Evolutionary conservation across 805 yeast species (phyloP).

Genomic region (Lipomyces starkeyi): DNA sequence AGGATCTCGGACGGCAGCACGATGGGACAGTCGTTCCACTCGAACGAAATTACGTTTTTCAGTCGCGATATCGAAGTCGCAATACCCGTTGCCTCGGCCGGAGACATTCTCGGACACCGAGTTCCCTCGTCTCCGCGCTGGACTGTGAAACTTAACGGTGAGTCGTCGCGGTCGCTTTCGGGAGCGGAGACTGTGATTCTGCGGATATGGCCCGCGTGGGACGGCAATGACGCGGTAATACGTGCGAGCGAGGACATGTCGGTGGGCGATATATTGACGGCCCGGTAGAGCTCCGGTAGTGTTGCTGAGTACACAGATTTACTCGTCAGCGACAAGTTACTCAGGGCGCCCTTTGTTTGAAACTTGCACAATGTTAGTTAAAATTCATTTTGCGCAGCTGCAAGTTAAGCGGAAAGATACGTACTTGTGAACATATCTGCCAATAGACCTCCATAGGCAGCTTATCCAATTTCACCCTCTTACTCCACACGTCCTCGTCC

Average conservation of each 20-base stretch:
- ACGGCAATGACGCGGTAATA: constrained; percentile 10
- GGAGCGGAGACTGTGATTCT: constrained; percentile 9
- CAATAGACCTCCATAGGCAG: constrained; percentile 34
- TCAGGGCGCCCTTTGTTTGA: constrained; percentile 17
- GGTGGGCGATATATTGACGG: constrained; percentile 18
- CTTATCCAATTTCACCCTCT: constrained; percentile 5
- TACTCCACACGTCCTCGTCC: not conserved
- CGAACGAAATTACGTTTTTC: constrained; percentile 12
- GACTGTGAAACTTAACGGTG: not conserved
- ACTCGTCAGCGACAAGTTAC: constrained; percentile 22
- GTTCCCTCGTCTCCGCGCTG: not conserved
- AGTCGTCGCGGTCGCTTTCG: not conserved
- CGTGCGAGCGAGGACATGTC: constrained; percentile 13
- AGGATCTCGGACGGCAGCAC: constrained; percentile 25
- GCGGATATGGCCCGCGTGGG: constrained; percentile 17
- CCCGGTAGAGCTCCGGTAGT: constrained; percentile 29
- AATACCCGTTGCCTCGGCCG: not conserved
- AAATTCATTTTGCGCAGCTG: not conserved
- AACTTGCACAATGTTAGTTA: not conserved
- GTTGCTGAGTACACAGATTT: constrained; percentile 18
- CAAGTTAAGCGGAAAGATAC: constrained; percentile 8
- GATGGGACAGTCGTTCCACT: constrained; percentile 30
- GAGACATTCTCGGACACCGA: constrained; percentile 3
- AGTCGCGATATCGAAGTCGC: constrained; percentile 14
- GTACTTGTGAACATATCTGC: constrained; percentile 30